Percentiles rank a stretch among this genome's conserved stretches.
These are phyloP conservation scores for Phytophthora quininea DNA, from an alignment of 352 stramenopile genomes.

Conservation along the genomic window DNA sequence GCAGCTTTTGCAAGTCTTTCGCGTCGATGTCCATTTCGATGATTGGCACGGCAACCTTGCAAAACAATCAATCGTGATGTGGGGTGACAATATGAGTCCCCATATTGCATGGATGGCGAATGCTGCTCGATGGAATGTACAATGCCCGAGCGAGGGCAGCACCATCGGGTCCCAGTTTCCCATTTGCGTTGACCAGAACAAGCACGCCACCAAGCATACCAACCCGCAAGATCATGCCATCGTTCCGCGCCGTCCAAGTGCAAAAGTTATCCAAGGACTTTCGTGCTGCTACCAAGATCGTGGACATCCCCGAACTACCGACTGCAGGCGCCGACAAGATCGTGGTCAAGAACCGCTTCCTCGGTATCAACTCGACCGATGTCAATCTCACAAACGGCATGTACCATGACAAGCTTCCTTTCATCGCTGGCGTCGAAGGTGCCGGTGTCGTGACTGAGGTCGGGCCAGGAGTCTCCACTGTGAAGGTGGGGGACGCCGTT, in stretches of 20 bases:
- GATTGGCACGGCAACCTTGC: no score
- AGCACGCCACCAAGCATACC: not conserved
- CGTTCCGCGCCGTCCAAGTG: constrained; percentile 38
- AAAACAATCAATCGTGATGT: constrained; percentile 6
- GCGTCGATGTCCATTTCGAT: no score
- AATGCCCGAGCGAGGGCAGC: not conserved
- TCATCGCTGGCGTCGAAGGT: constrained; percentile 50
- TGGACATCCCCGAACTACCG: constrained; percentile 36
- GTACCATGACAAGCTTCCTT: constrained; percentile 41
- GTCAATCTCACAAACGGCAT: constrained; percentile 59
- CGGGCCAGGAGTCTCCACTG: constrained; percentile 27
- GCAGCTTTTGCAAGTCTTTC: no score
- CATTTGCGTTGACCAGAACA: constrained; percentile 9
- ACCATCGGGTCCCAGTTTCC: constrained; percentile 10
- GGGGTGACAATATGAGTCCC: not conserved
- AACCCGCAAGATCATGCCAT: constrained; percentile 24
- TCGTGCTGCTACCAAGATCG: constrained; percentile 41
- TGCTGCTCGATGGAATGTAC: not conserved
- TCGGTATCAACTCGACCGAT: constrained; percentile 57
- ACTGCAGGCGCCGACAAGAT: constrained; percentile 24
- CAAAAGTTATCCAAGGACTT: constrained; percentile 44
- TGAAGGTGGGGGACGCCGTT: constrained; percentile 35
- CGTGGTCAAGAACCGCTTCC: constrained; percentile 52
- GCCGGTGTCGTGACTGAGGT: constrained; percentile 43
- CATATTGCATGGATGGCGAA: not conserved